phyloP scores from a whole-genome alignment of 176 grass and related monocot species.

The Olyra latifolia region DNA sequence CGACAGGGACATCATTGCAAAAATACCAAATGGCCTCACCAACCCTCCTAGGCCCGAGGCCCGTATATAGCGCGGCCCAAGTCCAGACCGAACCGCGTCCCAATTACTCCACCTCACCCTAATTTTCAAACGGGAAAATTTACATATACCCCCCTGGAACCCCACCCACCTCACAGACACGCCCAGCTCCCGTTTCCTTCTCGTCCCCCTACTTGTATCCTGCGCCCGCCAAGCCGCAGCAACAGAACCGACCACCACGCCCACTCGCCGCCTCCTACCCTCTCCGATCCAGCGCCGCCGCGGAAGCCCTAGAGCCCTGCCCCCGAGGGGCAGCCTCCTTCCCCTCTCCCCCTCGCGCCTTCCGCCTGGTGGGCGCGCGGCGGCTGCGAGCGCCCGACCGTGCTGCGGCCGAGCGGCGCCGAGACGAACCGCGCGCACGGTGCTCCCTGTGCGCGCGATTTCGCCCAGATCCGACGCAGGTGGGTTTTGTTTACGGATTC shows the following conservation, averaged over 20 bases:
- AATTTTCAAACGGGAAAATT: conserved; percentile 46
- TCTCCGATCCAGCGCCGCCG: conserved; percentile 18
- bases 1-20: too few species aligned
- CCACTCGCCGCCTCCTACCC: background rate
- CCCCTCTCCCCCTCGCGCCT: background rate
- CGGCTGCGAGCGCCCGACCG: background rate
- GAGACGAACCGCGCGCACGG: background rate
- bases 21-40: background rate
- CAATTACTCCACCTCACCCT: conserved; percentile 6
- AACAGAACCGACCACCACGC: conserved; percentile 23
- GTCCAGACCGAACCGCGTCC: background rate
- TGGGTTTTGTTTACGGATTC: background rate
- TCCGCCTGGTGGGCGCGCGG: background rate
- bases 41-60: background rate
- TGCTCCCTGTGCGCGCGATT: conserved; percentile 13
- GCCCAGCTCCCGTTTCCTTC: background rate
- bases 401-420: background rate
- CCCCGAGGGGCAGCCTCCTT: background rate
- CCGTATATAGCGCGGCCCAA: background rate
- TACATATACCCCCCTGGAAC: conserved; percentile 1
- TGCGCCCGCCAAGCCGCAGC: conserved; percentile 49
- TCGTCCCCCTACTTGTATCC: conserved; percentile 27
- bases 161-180: conserved; percentile 17
- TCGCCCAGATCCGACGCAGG: conserved; percentile 43
- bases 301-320: background rate